Conservation (phyloP, 306 rosid genomes). For the Prinsepia uniflora region DNA sequence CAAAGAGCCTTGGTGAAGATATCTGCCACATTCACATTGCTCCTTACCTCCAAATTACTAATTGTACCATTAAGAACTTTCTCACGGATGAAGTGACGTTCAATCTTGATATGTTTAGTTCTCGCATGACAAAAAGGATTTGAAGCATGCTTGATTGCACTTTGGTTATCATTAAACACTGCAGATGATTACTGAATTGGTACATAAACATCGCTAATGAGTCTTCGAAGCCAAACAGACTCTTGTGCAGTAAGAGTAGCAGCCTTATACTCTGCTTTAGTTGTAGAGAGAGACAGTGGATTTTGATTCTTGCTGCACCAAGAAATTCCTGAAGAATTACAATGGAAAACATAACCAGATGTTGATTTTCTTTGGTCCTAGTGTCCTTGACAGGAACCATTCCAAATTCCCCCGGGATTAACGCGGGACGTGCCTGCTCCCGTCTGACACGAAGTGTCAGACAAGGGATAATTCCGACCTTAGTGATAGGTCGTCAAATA, state of each 20-base stretch:
- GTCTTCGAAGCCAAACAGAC: conserved; percentile 9
- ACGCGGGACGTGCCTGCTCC: too few relatives aligned
- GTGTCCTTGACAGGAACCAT: too few relatives aligned
- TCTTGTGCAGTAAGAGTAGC: conserved; percentile 3
- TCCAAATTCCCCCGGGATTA: too few relatives aligned
- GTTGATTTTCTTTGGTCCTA: too few relatives aligned
- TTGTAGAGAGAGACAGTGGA: too few relatives aligned
- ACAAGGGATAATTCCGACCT: too few relatives aligned
- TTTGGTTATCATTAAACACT: not conserved
- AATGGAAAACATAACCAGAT: too few relatives aligned
- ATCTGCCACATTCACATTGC: not conserved
- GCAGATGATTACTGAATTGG: not conserved
- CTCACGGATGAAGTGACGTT: conserved; percentile 10
- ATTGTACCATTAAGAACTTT: conserved; percentile 12
- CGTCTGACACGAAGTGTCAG: too few relatives aligned
- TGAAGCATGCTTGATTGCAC: conserved; percentile 9
- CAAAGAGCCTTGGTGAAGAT: not conserved
- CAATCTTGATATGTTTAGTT: conserved; percentile 16
- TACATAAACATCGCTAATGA: not conserved
- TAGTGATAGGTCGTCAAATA: too few relatives aligned
- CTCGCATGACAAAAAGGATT: conserved; percentile 12
- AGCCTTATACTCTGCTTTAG: too few relatives aligned
- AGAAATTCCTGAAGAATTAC: too few relatives aligned
- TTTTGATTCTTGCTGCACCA: too few relatives aligned
- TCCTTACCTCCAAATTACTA: not conserved